Percentiles rank a stretch among this genome's conserved stretches.
These are phyloP conservation scores for Pythium chondricola DNA, from an alignment of 352 stramenopile species.

Conservation along the genomic window DNA sequence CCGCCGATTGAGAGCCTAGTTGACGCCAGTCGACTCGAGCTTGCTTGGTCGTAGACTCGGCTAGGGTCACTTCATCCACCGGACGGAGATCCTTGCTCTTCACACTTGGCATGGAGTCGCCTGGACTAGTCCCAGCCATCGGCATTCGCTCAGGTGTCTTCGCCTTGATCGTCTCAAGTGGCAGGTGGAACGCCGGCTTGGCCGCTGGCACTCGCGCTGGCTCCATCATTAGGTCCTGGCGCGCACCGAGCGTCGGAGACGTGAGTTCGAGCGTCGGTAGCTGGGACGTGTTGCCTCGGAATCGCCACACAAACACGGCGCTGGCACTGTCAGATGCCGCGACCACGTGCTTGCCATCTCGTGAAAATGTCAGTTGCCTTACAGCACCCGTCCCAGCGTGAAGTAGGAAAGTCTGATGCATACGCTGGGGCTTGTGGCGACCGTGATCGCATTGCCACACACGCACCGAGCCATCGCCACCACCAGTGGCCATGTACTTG, in stretches of 20 bases:
- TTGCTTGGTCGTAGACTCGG: no score
- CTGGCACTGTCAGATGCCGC: conserved; percentile 30
- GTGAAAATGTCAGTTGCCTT: conserved; percentile 32
- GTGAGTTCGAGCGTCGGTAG: conserved; percentile 7
- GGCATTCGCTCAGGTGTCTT: neutral
- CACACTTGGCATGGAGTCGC: neutral
- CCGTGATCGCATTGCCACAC: conserved; percentile 55
- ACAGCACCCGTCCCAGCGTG: conserved; percentile 33
- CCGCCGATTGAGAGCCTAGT: no score
- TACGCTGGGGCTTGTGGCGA: conserved; percentile 36
- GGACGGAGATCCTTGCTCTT: no score
- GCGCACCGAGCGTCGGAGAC: neutral
- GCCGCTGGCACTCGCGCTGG: neutral
- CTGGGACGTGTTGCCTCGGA: conserved; percentile 35
- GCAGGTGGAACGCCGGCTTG: neutral
- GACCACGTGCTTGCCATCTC: conserved; percentile 32
- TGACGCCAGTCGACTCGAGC: no score
- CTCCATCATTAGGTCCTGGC: neutral
- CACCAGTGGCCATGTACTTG: conserved; percentile 63
- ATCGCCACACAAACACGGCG: conserved; percentile 54
- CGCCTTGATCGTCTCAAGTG: neutral
- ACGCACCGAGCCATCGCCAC: conserved; percentile 44
- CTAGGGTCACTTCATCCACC: no score
- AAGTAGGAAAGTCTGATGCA: conserved; percentile 51
- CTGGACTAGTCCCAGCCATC: neutral